These are phyloP conservation scores for Aspergillus proliferans DNA, from an alignment of 2,329 filamentous ascomycete species.

Conservation along the genomic window DNA sequence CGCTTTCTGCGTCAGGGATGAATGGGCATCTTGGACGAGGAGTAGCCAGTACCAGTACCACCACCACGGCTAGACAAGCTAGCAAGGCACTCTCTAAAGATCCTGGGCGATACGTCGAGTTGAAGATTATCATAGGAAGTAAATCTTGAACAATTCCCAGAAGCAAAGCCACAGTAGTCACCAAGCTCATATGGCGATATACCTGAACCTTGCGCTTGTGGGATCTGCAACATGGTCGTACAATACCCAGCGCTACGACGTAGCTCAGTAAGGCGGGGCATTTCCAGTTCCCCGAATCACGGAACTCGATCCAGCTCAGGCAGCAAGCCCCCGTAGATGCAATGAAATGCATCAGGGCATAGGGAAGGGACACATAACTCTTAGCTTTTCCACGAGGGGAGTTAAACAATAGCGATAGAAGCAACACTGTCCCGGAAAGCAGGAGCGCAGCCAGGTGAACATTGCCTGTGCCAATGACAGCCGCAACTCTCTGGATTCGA, in stretches of 20 bases:
- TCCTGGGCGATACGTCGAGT: constrained; percentile 11
- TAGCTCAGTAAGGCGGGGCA: constrained; percentile 18
- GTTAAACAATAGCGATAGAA: constrained; percentile 8
- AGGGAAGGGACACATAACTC: constrained; percentile 6
- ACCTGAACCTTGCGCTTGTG: constrained; percentile 7
- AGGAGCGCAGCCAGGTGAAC: constrained; percentile 16
- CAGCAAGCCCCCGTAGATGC: constrained; percentile 10
- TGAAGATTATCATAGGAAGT: constrained; percentile 20
- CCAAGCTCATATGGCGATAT: constrained; percentile 20
- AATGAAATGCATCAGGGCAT: constrained; percentile 11
- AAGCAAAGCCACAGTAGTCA: constrained; percentile 11
- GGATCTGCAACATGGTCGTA: constrained; percentile 12
- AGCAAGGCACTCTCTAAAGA: constrained; percentile 12
- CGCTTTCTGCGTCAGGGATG: constrained; percentile 12
- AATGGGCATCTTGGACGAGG: constrained; percentile 14
- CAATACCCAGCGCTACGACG: constrained; percentile 14
- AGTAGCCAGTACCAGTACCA: constrained; percentile 11
- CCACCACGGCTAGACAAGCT: constrained; percentile 11
- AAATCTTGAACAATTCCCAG: constrained; percentile 17
- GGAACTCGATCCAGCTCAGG: constrained; percentile 10
- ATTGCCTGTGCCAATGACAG: constrained; percentile 19
- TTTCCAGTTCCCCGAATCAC: constrained; percentile 12
- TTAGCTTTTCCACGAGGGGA: constrained; percentile 2
- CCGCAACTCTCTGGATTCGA: constrained; percentile 14
- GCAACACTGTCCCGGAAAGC: constrained; percentile 14